Conservation (phyloP, 164 flowering plant genomes). For the Chimonanthus praecox region DNA sequence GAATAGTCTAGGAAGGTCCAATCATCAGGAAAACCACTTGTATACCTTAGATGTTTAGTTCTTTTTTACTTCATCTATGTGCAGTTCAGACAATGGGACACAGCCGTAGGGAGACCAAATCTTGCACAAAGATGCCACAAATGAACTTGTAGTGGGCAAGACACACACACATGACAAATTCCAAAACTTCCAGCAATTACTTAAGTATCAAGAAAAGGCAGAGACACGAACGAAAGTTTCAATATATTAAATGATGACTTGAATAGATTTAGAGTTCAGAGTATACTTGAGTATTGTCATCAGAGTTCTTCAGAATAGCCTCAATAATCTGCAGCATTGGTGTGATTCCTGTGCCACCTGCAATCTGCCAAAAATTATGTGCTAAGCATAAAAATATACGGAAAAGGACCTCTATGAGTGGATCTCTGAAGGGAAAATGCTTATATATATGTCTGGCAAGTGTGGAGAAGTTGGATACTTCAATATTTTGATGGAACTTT, state of each 20-base stretch:
- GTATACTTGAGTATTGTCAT: conserved; percentile 86
- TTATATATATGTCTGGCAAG: neutral
- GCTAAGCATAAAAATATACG: neutral
- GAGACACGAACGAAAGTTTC: neutral
- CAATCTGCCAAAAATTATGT: conserved; percentile 49
- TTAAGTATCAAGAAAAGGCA: neutral
- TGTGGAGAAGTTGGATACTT: neutral
- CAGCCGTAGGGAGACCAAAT: neutral
- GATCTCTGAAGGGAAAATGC: neutral
- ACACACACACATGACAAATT: too few relatives aligned
- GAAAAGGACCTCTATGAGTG: neutral
- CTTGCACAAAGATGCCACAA: neutral
- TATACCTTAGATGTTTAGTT: too few relatives aligned
- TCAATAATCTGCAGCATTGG: conserved; percentile 98
- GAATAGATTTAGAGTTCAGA: too few relatives aligned
- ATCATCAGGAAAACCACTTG: too few relatives aligned
- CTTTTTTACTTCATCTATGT: too few relatives aligned
- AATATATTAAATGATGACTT: too few relatives aligned
- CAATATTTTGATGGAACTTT: too few relatives aligned
- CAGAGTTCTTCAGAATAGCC: conserved; percentile 89
- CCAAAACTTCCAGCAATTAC: neutral
- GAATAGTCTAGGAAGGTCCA: neutral
- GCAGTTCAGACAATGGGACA: neutral
- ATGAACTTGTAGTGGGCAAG: neutral
- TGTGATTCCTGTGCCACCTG: conserved; percentile 96